Percentiles rank a stretch among this genome's conserved stretches.
Conservation (phyloP, 768 basidiomycete species). For the Boletus rufocinnamomeus region DNA sequence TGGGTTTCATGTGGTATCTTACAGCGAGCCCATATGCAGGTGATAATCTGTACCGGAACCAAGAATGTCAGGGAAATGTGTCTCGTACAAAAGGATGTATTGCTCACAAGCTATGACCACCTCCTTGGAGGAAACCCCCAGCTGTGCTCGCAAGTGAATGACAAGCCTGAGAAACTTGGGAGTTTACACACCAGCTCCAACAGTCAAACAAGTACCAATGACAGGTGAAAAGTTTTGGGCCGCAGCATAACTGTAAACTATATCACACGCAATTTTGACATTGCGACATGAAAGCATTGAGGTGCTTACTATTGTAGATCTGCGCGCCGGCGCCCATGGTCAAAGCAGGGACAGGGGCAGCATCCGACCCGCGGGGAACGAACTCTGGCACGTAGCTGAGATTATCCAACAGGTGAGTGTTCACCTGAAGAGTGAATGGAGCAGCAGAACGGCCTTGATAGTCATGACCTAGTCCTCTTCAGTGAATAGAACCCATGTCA, state of each 20-base stretch:
- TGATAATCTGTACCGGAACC: constrained; percentile 26
- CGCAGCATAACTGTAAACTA: constrained; percentile 23
- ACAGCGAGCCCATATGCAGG: constrained; percentile 47
- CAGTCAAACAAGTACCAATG: constrained; percentile 23
- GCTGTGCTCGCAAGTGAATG: constrained; percentile 25
- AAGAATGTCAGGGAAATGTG: not conserved
- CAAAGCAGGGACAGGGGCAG: constrained; percentile 18
- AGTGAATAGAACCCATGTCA: not conserved
- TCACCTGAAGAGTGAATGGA: constrained; percentile 28
- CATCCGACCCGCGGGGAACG: constrained; percentile 20
- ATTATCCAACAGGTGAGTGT: constrained; percentile 19
- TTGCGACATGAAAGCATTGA: not conserved
- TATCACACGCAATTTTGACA: not conserved
- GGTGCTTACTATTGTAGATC: constrained; percentile 12
- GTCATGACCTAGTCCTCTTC: constrained; percentile 21
- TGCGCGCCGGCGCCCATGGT: constrained; percentile 24
- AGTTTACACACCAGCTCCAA: constrained; percentile 19
- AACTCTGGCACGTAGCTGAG: constrained; percentile 21
- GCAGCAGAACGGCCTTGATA: constrained; percentile 25
- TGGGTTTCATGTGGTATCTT: not conserved
- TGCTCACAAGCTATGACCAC: constrained; percentile 42
- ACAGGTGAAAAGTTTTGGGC: constrained; percentile 18
- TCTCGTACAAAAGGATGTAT: not conserved
- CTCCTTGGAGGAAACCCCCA: constrained; percentile 53
- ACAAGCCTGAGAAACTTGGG: not conserved